phyloP scores from a whole-genome alignment of 179 eudicot species.

The Vitellaria paradoxa region DNA sequence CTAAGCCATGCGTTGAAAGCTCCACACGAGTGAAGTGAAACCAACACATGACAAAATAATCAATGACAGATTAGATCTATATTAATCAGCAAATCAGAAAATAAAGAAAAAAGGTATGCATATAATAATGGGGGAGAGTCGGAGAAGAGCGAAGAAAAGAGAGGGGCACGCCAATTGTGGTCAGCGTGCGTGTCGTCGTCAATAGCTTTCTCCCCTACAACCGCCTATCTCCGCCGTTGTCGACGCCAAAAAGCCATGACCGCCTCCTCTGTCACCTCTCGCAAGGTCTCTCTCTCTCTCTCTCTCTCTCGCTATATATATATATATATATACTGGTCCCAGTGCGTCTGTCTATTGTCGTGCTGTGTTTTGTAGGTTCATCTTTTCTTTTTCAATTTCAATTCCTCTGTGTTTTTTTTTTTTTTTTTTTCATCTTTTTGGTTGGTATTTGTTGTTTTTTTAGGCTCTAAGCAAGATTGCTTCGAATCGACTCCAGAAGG shows the following conservation, averaged over 20 bases:
- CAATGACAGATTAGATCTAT: too few relatives aligned
- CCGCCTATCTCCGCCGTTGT: not conserved
- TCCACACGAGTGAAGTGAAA: too few relatives aligned
- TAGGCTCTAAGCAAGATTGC: constrained; percentile 70
- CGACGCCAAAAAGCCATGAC: not conserved
- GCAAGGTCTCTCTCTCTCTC: constrained; percentile 9
- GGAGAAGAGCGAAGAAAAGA: too few relatives aligned
- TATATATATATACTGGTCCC: too few relatives aligned
- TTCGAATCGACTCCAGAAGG: constrained; percentile 59
- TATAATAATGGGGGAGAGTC: too few relatives aligned
- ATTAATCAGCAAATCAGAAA: too few relatives aligned
- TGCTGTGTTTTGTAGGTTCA: not conserved
- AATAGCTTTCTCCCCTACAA: not conserved
- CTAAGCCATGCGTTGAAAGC: too few relatives aligned
- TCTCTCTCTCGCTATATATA: not conserved
- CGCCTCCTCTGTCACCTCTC: constrained; percentile 4
- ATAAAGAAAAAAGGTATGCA: too few relatives aligned
- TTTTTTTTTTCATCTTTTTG: not conserved
- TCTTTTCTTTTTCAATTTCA: not conserved
- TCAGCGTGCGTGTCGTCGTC: not conserved
- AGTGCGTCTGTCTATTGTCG: not conserved
- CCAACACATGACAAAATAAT: too few relatives aligned
- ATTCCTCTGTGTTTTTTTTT: not conserved
- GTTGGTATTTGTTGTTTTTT: not conserved
- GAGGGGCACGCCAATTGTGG: too few relatives aligned